Base-by-base conservation (phyloP, 495 filamentous ascomycete species). In the Chaetomium fimeti region DNA sequence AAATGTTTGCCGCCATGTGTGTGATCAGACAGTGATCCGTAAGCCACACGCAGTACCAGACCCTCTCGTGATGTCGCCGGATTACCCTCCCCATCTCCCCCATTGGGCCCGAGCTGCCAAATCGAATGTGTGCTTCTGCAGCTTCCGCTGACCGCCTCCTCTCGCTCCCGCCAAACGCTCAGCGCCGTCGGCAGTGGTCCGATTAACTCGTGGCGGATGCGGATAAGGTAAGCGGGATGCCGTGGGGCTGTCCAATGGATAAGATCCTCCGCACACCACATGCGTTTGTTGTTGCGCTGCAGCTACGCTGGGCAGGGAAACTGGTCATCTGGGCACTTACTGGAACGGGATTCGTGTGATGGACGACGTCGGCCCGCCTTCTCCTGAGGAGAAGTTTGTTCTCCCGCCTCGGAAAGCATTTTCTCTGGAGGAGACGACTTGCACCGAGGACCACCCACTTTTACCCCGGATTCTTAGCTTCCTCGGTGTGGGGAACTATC, bases 321-420 rank as follows among this genome's bases (percentile, higher is more conserved):
- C 24, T 63, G 62, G 67, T 69, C 67, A 69, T 43, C 42, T 65
- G 67, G 57, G 47, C 66, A 64, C 24, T 62, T 69, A 47, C 69
- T 69, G 28, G 36, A 66, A 65, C 27, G 47, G 53, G 29, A 56
- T 20, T 6, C 8, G 53, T 28, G 18, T 13, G 16, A 20, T 22
- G 7, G 32, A 9, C 8, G 7, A 36, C 12, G 6, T 36, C 32
- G 32, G 12, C 3, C 8, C 32, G 32, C 32, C 8, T 11, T 36
- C 32, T 5, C 1, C 32, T 36, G 6, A 5, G 32, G 7, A 9
- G 8, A 36, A 5, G 32, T 1, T 36, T 11, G 32, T 22, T 53
- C 51, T 29, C 9, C 24, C 22, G 9, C 12, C 22, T 8, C 24
- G 22, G 13, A 18, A 43, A 18, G 2, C 3, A 36, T 18, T 43